These are phyloP conservation scores for Salix udensis DNA, from an alignment of 345 rosid genomes.

Conservation along the genomic window DNA sequence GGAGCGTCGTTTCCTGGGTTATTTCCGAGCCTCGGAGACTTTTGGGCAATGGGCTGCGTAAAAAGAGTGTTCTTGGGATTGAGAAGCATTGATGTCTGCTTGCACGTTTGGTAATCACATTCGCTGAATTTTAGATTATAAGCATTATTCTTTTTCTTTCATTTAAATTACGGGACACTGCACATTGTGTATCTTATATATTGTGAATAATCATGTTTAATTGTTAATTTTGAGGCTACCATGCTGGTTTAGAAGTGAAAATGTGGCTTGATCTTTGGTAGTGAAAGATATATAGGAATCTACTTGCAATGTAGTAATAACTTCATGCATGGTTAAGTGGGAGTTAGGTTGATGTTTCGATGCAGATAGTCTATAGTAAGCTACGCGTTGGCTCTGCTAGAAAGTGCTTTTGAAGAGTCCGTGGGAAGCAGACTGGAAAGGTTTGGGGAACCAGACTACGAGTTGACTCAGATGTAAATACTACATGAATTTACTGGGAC, in stretches of 20 bases:
- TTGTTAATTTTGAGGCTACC: not conserved
- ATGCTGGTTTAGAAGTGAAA: not conserved
- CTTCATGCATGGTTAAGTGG: not conserved
- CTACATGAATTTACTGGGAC: not conserved
- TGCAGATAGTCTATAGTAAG: conserved; percentile 63
- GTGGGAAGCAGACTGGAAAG: conserved; percentile 74
- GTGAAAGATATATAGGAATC: not conserved
- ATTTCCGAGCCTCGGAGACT: conserved; percentile 50
- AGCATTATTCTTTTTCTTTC: not conserved
- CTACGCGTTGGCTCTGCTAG: conserved; percentile 59
- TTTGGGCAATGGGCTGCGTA: conserved; percentile 77
- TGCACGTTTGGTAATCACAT: conserved; percentile 52
- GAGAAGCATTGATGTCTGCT: conserved; percentile 77
- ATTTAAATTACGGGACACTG: not conserved
- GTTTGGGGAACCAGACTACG: conserved; percentile 60
- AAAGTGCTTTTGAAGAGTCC: conserved; percentile 72
- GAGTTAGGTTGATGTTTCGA: not conserved
- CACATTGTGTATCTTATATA: not conserved
- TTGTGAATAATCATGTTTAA: not conserved
- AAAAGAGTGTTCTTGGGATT: conserved; percentile 60
- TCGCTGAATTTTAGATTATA: not conserved
- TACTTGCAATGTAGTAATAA: not conserved
- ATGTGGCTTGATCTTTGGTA: not conserved
- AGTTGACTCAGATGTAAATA: conserved; percentile 68
- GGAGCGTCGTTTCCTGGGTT: conserved; percentile 62